Evolutionary conservation across 1,284 basidiomycete species (phyloP).

Genomic region (Schizophyllum amplum): DNA sequence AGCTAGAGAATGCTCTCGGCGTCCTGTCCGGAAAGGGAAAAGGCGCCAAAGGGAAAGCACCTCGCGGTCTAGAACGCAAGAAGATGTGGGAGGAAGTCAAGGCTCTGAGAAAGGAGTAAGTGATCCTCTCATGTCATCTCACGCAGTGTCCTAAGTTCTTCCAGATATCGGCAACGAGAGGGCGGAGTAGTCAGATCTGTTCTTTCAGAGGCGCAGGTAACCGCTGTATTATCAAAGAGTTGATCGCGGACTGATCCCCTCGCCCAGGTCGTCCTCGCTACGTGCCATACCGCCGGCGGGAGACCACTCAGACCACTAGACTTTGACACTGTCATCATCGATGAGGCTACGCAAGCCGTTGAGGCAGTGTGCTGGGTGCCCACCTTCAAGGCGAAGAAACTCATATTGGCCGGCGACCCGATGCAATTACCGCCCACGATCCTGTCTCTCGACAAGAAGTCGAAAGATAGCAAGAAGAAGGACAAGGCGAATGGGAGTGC

Average conservation of each 20-base stretch:
- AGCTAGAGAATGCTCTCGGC: slow-evolving; percentile 65
- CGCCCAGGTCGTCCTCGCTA: slow-evolving; percentile 75
- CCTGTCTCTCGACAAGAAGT: slow-evolving; percentile 48
- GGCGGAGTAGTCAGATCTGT: slow-evolving; percentile 76
- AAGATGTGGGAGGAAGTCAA: slow-evolving; percentile 91
- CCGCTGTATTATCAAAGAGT: neutral
- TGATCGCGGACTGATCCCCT: neutral
- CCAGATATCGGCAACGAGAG: slow-evolving; percentile 82
- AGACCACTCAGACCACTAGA: slow-evolving; percentile 65
- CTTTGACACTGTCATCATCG: slow-evolving; percentile 92
- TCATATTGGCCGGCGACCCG: slow-evolving; percentile 87
- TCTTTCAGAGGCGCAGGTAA: slow-evolving; percentile 67
- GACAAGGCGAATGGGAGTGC: slow-evolving; percentile 17
- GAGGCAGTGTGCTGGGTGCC: slow-evolving; percentile 97
- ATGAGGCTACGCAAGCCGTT: slow-evolving; percentile 95
- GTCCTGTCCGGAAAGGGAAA: slow-evolving; percentile 74
- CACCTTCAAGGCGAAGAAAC: slow-evolving; percentile 80
- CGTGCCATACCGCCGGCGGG: slow-evolving; percentile 87
- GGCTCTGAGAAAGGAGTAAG: slow-evolving; percentile 84
- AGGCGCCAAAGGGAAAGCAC: slow-evolving; percentile 62
- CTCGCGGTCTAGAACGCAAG: slow-evolving; percentile 71
- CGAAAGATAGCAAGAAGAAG: slow-evolving; percentile 25
- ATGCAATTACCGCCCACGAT: slow-evolving; percentile 93
- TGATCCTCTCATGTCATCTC: slow-evolving; percentile 3
- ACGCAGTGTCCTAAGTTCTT: neutral